Percentiles rank a stretch among this genome's conserved stretches.
Evolutionary conservation across 2,329 filamentous ascomycete genomes (phyloP).

Genomic region (Shiraia sp.): DNA sequence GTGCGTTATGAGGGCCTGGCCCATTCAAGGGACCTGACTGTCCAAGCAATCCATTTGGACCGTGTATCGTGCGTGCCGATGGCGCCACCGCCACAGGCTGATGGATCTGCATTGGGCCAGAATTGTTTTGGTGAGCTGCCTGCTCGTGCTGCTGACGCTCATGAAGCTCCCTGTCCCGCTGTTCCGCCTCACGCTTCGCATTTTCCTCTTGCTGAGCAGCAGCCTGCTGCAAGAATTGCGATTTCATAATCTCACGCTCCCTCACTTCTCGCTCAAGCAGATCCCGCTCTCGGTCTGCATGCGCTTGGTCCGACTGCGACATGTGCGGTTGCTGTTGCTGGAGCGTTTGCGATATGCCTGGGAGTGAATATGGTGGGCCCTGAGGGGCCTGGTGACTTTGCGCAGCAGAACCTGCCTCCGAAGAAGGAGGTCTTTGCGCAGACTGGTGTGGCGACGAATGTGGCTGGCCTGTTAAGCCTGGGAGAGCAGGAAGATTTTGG

Average conservation of each 20-base stretch:
- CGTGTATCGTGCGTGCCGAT: slow-evolving; percentile 81
- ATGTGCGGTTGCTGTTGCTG: slow-evolving; percentile 45
- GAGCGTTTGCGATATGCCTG: slow-evolving; percentile 50
- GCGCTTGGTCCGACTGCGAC: slow-evolving; percentile 38
- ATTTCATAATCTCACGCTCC: slow-evolving; percentile 61
- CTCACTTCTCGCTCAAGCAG: slow-evolving; percentile 47
- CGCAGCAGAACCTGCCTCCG: slow-evolving; percentile 39
- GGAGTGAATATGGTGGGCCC: slow-evolving; percentile 49
- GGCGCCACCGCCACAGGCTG: slow-evolving; percentile 81
- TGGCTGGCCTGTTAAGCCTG: slow-evolving; percentile 50
- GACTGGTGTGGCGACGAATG: slow-evolving; percentile 47
- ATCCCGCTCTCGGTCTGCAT: slow-evolving; percentile 51
- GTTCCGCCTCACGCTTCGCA: slow-evolving; percentile 48
- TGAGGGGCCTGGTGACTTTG: slow-evolving; percentile 40
- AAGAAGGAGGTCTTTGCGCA: slow-evolving; percentile 40
- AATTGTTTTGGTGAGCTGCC: slow-evolving; percentile 80
- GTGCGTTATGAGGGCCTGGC: slow-evolving; percentile 52
- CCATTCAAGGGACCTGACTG: slow-evolving; percentile 58
- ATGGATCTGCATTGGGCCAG: slow-evolving; percentile 87
- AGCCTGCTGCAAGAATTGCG: slow-evolving; percentile 42
- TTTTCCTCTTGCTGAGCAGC: slow-evolving; percentile 59
- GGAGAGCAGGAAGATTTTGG: slow-evolving; percentile 51
- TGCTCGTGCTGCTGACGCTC: slow-evolving; percentile 65
- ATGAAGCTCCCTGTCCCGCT: slow-evolving; percentile 62
- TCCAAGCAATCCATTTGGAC: slow-evolving; percentile 80